Conservation (phyloP, 75 land plant species). For the Picea sitchensis region DNA sequence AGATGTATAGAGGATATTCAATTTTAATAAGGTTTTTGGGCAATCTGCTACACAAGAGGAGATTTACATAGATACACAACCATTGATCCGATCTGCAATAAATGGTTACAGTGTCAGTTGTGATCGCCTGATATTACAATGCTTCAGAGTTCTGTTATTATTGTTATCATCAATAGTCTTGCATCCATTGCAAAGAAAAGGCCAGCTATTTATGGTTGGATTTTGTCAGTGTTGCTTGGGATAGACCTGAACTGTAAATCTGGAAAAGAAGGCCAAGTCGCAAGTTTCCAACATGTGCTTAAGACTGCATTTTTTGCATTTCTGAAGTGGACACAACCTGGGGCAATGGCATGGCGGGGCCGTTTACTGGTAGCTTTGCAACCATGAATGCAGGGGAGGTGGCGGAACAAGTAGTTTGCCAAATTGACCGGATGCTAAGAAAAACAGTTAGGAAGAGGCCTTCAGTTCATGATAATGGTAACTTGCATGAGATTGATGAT, state of each 20-base stretch:
- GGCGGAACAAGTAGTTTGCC: constrained; percentile 78
- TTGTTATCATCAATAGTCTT: constrained; percentile 54
- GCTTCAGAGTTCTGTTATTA: no score
- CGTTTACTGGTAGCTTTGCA: constrained; percentile 59
- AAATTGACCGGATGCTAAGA: constrained; percentile 71
- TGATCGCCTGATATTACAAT: no score
- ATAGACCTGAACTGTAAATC: constrained; percentile 61
- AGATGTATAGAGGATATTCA: no score
- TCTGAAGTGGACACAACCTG: constrained; percentile 65
- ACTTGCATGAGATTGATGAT: constrained; percentile 21
- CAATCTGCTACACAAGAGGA: no score
- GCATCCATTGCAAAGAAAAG: constrained; percentile 90
- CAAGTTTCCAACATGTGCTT: constrained; percentile 76
- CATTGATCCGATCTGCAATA: no score
- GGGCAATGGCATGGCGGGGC: constrained; percentile 82
- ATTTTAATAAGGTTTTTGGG: no score
- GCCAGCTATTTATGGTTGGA: constrained; percentile 55
- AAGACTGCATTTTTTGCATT: constrained; percentile 87
- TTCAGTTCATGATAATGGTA: constrained; percentile 30
- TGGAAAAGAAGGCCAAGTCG: constrained; percentile 60
- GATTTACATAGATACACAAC: no score
- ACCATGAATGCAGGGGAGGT: constrained; percentile 91
- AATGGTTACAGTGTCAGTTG: no score
- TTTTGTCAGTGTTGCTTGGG: constrained; percentile 75
- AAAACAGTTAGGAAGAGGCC: constrained; percentile 30